Evolutionary conservation across 768 basidiomycete genomes (phyloP).

Genomic region (Lactarius deliciosus): DNA sequence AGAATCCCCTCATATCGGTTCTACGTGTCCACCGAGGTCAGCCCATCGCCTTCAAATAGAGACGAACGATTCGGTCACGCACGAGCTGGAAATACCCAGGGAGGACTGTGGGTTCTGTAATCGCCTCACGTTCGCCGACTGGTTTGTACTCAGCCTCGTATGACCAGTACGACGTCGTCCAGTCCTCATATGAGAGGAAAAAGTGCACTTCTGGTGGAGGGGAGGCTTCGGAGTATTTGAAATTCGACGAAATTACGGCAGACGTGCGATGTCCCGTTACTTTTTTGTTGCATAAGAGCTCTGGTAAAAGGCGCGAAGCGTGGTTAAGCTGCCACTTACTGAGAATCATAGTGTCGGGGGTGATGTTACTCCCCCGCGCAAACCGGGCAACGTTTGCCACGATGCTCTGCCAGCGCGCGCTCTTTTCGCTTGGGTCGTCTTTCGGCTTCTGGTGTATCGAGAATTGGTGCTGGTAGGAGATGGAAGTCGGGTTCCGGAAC

Average conservation of each 20-base stretch:
- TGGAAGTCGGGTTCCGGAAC: slow-evolving; percentile 11
- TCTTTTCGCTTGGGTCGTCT: slow-evolving; percentile 18
- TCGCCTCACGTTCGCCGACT: slow-evolving; percentile 1
- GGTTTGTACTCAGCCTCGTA: slow-evolving; percentile 9
- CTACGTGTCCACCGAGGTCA: neutral
- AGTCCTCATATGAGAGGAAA: slow-evolving; percentile 24
- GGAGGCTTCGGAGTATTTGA: neutral
- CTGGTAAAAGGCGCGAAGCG: neutral
- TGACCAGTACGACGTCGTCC: slow-evolving; percentile 18
- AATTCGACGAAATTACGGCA: slow-evolving; percentile 10
- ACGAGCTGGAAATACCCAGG: slow-evolving; percentile 5
- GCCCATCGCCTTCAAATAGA: neutral
- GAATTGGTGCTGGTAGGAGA: slow-evolving; percentile 18
- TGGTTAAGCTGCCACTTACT: slow-evolving; percentile 5
- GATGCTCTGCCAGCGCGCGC: slow-evolving; percentile 10
- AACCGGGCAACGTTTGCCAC: slow-evolving; percentile 9
- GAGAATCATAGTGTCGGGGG: slow-evolving; percentile 18
- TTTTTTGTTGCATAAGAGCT: neutral
- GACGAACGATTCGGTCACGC: neutral
- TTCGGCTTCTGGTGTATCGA: slow-evolving; percentile 16
- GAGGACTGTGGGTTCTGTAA: slow-evolving; percentile 10
- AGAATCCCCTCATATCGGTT: slow-evolving; percentile 20
- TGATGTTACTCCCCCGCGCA: neutral
- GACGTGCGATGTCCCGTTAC: slow-evolving; percentile 22
- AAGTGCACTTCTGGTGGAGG: slow-evolving; percentile 20